Percentiles rank a stretch among this genome's conserved stretches.
Conservation (phyloP, 2,329 filamentous ascomycete species). For the Alternaria burnsii region DNA sequence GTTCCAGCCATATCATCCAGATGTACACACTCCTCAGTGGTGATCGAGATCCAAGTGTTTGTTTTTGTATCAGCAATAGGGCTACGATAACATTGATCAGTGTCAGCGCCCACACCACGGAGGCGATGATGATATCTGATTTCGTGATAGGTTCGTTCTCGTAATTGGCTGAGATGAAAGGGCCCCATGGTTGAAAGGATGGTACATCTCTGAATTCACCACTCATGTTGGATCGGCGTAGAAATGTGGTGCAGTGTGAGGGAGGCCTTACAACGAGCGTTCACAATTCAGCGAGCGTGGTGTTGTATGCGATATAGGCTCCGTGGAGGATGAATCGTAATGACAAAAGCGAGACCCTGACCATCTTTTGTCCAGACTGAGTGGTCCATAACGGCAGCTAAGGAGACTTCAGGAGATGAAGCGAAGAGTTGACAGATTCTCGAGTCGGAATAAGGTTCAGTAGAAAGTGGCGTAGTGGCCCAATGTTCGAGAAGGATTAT, state of each 20-base stretch:
- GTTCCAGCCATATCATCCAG: conserved; percentile 60
- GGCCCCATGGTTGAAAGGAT: conserved; percentile 36
- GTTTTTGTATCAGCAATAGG: conserved; percentile 45
- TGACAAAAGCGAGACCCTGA: neutral
- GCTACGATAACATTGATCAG: conserved; percentile 38
- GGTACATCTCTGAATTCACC: conserved; percentile 27
- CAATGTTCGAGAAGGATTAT: neutral
- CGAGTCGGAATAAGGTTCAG: conserved; percentile 33
- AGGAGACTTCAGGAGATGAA: conserved; percentile 26
- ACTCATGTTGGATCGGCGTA: conserved; percentile 19
- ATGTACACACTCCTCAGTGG: conserved; percentile 54
- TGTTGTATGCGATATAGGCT: conserved; percentile 2
- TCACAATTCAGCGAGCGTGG: neutral
- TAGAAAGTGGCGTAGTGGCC: neutral
- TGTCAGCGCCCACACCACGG: conserved; percentile 41
- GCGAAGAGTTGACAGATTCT: conserved; percentile 18
- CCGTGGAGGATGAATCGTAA: neutral
- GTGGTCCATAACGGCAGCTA: conserved; percentile 22
- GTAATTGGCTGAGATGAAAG: conserved; percentile 35
- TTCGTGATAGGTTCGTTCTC: conserved; percentile 37
- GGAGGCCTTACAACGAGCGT: conserved; percentile 1
- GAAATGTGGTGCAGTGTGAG: neutral
- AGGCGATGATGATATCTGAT: conserved; percentile 45
- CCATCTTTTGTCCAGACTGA: conserved; percentile 22
- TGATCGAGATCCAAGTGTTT: conserved; percentile 38